Percentiles rank a stretch among this genome's conserved stretches.
Conservation (phyloP, 441 rosid species). For the Pelargonium fulgidum region DNA sequence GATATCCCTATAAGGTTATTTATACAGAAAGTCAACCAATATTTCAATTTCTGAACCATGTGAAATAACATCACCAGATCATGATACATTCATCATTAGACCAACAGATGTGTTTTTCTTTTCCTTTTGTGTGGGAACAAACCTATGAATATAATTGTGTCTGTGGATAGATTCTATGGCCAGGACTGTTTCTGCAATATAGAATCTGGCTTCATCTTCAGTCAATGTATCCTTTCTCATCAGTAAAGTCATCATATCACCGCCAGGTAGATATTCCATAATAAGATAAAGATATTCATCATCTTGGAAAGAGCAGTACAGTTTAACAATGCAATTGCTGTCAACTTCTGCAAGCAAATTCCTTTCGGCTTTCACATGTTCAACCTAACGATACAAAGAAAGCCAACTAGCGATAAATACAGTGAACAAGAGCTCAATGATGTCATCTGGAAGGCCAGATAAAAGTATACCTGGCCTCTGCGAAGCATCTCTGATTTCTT, state of each 20-base stretch:
- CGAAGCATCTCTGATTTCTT: conserved; percentile 31
- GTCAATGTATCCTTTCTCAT: conserved; percentile 32
- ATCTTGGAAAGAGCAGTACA: conserved; percentile 30
- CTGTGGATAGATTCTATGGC: conserved; percentile 31
- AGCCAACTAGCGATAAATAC: conserved; percentile 18
- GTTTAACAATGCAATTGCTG: conserved; percentile 28
- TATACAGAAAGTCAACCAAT: conserved; percentile 13
- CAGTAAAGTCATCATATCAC: conserved; percentile 31
- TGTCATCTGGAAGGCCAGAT: conserved; percentile 3
- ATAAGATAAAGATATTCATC: conserved; percentile 23
- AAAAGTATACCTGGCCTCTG: conserved; percentile 24
- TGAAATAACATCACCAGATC: conserved; percentile 9
- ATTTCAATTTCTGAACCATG: conserved; percentile 13
- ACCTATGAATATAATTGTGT: conserved; percentile 30
- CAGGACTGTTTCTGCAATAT: conserved; percentile 27
- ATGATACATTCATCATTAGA: conserved; percentile 19
- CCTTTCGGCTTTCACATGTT: conserved; percentile 30
- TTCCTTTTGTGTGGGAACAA: neutral
- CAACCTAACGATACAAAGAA: conserved; percentile 18
- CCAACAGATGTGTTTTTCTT: conserved; percentile 51
- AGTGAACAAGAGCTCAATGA: conserved; percentile 14
- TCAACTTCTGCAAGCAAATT: conserved; percentile 31
- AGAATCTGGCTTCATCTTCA: conserved; percentile 24
- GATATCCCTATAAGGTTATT: conserved; percentile 13
- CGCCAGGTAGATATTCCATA: conserved; percentile 31